Evolutionary conservation across 2,329 filamentous ascomycete species (phyloP).

Genomic region (Trematosphaeria pertusa): DNA sequence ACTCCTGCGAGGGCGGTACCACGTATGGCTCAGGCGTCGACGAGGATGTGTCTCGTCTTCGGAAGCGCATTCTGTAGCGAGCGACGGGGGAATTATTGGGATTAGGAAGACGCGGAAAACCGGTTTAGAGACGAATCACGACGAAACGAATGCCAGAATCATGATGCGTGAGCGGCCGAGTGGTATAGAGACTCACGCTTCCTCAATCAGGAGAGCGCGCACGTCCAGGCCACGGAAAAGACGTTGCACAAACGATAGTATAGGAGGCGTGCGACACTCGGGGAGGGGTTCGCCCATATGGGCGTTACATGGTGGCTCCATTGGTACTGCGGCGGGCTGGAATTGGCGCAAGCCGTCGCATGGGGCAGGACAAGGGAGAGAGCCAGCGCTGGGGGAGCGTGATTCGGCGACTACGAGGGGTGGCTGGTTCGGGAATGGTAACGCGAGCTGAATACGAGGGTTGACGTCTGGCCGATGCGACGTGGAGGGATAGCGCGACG

Average conservation of each 20-base stretch:
- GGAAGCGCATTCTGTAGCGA: slow-evolving; percentile 30
- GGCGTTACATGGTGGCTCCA: background rate
- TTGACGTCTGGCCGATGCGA: background rate
- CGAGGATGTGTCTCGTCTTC: slow-evolving; percentile 21
- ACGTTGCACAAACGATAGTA: too few species aligned
- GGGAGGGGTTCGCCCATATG: too few species aligned
- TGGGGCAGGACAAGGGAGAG: slow-evolving; percentile 3
- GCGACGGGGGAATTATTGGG: background rate
- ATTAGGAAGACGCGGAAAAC: background rate
- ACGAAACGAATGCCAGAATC: background rate
- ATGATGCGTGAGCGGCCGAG: too few species aligned
- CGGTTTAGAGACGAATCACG: background rate
- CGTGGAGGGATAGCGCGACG: slow-evolving; percentile 13
- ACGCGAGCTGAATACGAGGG: slow-evolving; percentile 22
- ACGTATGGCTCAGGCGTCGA: slow-evolving; percentile 33
- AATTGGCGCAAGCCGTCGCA: slow-evolving; percentile 5
- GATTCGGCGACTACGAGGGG: slow-evolving; percentile 13
- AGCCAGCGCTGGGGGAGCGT: slow-evolving; percentile 5
- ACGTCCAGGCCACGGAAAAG: too few species aligned
- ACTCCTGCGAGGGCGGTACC: slow-evolving; percentile 40
- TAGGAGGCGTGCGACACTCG: too few species aligned
- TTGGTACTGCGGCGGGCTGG: background rate
- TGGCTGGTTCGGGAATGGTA: slow-evolving; percentile 10
- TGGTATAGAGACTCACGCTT: too few species aligned
- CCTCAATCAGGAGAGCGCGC: too few species aligned